phyloP scores from a whole-genome alignment of 164 flowering plant genomes.

The Tetracentron sinense region DNA sequence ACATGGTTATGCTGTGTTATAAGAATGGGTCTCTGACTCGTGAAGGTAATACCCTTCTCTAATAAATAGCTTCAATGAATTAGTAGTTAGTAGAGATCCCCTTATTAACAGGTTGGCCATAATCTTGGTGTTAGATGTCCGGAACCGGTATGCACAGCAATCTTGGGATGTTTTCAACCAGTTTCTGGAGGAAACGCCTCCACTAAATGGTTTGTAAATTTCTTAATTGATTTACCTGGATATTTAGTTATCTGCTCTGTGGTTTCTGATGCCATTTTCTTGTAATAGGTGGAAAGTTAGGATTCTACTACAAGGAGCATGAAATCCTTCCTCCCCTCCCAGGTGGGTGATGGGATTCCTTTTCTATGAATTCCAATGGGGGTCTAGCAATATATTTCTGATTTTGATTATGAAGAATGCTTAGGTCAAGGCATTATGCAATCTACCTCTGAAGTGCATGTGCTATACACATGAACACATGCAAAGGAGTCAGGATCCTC shows the following conservation, averaged over 20 bases:
- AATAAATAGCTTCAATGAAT: neutral
- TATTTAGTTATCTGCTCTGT: neutral
- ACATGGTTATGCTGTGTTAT: conserved; percentile 88
- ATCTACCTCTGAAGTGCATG: too few relatives aligned
- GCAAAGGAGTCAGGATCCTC: too few relatives aligned
- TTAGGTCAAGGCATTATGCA: neutral
- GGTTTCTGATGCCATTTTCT: conserved; percentile 10
- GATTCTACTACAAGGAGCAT: conserved; percentile 94
- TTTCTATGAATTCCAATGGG: neutral
- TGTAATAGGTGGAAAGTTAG: conserved; percentile 75
- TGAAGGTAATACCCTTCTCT: conserved; percentile 53
- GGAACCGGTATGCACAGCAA: conserved; percentile 60
- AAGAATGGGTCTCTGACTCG: conserved; percentile 95
- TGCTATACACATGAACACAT: too few relatives aligned
- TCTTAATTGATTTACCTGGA: neutral
- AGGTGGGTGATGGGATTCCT: conserved; percentile 33
- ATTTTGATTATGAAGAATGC: neutral
- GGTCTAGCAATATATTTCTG: neutral
- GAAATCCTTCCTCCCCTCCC: conserved; percentile 98
- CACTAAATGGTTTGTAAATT: conserved; percentile 67
- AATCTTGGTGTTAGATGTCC: conserved; percentile 51
- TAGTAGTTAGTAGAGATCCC: neutral
- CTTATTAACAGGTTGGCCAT: neutral
- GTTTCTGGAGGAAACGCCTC: conserved; percentile 59
- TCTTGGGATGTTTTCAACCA: conserved; percentile 87